These are phyloP conservation scores for Ophiocordyceps sinensis DNA, from an alignment of 2,329 filamentous ascomycete species.

Conservation along the genomic window DNA sequence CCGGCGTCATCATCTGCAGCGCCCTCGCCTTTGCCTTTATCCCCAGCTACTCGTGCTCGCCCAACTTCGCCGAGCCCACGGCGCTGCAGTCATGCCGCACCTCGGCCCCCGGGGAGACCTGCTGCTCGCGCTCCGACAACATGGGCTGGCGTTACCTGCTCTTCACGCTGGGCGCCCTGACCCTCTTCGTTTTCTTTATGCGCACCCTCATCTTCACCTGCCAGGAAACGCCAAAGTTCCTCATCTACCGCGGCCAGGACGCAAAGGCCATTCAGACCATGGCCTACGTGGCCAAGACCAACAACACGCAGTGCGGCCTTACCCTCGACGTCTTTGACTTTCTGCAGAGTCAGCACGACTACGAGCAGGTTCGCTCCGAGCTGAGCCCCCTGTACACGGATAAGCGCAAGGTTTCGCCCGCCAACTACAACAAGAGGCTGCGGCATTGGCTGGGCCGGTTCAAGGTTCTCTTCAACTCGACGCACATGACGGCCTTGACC, in stretches of 20 bases:
- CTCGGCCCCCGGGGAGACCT: slow-evolving; percentile 7
- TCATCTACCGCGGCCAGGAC: slow-evolving; percentile 27
- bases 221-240: slow-evolving; percentile 30
- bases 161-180: slow-evolving; percentile 27
- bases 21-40: slow-evolving; percentile 39
- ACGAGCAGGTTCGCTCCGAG: neutral
- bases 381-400: neutral
- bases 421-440: neutral
- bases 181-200: slow-evolving; percentile 26
- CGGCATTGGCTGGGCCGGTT: slow-evolving; percentile 11
- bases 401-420: neutral
- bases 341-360: slow-evolving; percentile 9
- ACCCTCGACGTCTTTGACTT: slow-evolving; percentile 21
- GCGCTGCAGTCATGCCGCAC: slow-evolving; percentile 29
- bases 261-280: slow-evolving; percentile 31
- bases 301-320: slow-evolving; percentile 18
- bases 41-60: slow-evolving; percentile 32
- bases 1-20: slow-evolving; percentile 36
- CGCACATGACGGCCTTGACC: slow-evolving; percentile 19
- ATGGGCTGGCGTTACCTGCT: slow-evolving; percentile 37
- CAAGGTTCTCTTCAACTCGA: slow-evolving; percentile 17
- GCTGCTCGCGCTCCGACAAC: slow-evolving; percentile 25
- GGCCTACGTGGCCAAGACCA: slow-evolving; percentile 27
- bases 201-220: slow-evolving; percentile 33
- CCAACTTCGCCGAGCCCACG: slow-evolving; percentile 8